A percentile compares a stretch with the other conserved stretches of the same genome.
phyloP scores from a whole-genome alignment of 2,329 filamentous ascomycete genomes.

The Trematosphaeria pertusa region DNA sequence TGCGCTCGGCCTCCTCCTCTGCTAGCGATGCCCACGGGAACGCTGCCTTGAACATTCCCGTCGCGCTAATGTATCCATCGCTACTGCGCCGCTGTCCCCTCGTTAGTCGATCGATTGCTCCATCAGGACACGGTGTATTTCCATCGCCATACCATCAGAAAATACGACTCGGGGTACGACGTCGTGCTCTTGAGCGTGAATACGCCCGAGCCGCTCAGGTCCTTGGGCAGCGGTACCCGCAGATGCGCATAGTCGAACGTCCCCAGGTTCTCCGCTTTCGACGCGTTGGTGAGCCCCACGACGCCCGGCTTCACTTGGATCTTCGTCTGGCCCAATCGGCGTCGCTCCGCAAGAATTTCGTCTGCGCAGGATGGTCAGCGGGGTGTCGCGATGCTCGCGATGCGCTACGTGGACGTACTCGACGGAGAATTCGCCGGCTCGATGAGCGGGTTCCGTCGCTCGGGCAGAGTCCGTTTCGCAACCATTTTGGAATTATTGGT shows the following conservation, averaged over 20 bases:
- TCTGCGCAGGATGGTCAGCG: conserved; percentile 45
- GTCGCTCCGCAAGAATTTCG: conserved; percentile 73
- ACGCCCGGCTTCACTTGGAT: conserved; percentile 82
- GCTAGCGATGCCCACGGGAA: conserved; percentile 77
- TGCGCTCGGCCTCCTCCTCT: conserved; percentile 79
- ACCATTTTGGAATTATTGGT: conserved; percentile 37
- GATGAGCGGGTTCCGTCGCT: conserved; percentile 70
- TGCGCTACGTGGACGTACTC: conserved; percentile 60
- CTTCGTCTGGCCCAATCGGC: conserved; percentile 91
- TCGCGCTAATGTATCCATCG: conserved; percentile 84
- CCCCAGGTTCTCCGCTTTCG: conserved; percentile 75
- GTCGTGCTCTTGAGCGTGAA: conserved; percentile 74
- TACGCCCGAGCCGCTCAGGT: conserved; percentile 85
- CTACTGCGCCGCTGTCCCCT: conserved; percentile 72
- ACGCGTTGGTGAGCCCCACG: conserved; percentile 72
- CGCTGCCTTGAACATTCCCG: conserved; percentile 91
- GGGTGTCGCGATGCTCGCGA: conserved; percentile 24
- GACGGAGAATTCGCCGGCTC: conserved; percentile 65
- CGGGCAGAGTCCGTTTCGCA: conserved; percentile 60
- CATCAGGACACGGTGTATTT: conserved; percentile 8
- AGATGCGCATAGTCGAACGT: conserved; percentile 96
- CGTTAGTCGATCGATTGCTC: conserved; percentile 35
- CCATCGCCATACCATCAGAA: conserved; percentile 74
- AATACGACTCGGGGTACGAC: conserved; percentile 84
- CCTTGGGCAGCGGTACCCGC: conserved; percentile 88